These are phyloP conservation scores for Penicillium simplicissimum DNA, from an alignment of 495 filamentous ascomycete species.

Conservation along the genomic window DNA sequence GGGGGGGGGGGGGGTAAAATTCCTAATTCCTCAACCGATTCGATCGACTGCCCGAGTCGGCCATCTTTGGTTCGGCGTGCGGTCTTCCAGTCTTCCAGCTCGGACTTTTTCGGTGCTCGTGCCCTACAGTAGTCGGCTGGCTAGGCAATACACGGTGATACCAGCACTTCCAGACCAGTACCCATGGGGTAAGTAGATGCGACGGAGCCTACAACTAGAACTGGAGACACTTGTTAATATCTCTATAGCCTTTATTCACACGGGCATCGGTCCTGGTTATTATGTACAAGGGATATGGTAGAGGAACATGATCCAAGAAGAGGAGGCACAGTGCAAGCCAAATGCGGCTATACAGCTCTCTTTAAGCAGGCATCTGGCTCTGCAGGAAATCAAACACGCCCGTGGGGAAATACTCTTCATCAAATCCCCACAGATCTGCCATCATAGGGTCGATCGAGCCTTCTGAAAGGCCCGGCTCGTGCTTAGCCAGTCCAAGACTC, in stretches of 20 bases:
- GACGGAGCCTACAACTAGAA: neutral
- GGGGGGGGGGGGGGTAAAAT: no score
- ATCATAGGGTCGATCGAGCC: constrained; percentile 51
- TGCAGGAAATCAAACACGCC: constrained; percentile 53
- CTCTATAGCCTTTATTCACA: neutral
- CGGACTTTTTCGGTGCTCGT: constrained; percentile 26
- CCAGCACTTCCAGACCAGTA: neutral
- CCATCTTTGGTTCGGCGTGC: neutral
- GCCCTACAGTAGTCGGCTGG: neutral
- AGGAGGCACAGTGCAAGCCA: neutral
- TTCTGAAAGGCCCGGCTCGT: constrained; percentile 42
- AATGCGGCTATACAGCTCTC: neutral
- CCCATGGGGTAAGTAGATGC: constrained; percentile 8
- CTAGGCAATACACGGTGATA: neutral
- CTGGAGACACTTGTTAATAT: neutral
- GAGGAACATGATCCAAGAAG: constrained; percentile 3
- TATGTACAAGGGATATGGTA: constrained; percentile 11
- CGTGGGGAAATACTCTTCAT: constrained; percentile 52
- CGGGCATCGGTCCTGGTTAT: constrained; percentile 6
- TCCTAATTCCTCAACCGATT: constrained; percentile 12
- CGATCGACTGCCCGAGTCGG: constrained; percentile 18
- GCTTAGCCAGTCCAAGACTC: constrained; percentile 23
- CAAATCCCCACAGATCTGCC: constrained; percentile 50
- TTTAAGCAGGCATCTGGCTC: constrained; percentile 48
- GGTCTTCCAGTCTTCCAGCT: constrained; percentile 5